Evolutionary conservation across 1,284 basidiomycete species (phyloP), one percentile per base, ranked within the genome.

Genomic region (Microbotryum silenes-acaulis): DNA sequence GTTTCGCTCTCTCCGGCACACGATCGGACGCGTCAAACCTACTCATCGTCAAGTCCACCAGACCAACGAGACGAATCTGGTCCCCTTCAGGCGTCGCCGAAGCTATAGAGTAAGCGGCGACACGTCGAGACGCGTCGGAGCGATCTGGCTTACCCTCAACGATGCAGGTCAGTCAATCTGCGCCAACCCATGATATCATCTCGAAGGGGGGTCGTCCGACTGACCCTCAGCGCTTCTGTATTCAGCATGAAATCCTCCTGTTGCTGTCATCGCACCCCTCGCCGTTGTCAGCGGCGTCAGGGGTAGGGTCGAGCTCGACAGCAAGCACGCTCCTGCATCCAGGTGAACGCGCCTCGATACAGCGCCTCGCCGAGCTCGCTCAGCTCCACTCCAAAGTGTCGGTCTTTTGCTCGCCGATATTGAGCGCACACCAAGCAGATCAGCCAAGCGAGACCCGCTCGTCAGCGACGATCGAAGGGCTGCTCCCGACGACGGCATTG

Each of bases 121-220:
- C 37, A 42, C 37, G 37, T 42, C 37, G 37, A 42, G 37, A 42
- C 37, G 37, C 37, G 37, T 42, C 37, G 16, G 37, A 42, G 16
- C 37, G 37, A 10, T 18, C 37, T 42, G 37, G 12, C 9, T 42
- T 18, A 16, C 37, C 14, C 12, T 42, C 37, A 42, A 18, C 37
- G n/a, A 54, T 54, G 52, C 52, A 54, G 52, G 52, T 54, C 8
- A 14, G 52, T 53, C 52, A 21, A 31, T 31, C 20, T 16, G 12
- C 12, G 14, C 37, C 37, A 42, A 42, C 12, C 37, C 37, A 42
- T 42, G 14, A 6, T 54, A n/a, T 21, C 52, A 37, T 16, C 21
- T 25, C 16, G 23, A 37, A 37, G 25, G 3, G 5, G 1, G 7
- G 8, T 8, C 4, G 2, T 54, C n/a, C 9, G n/a, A 25, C 53